These are phyloP conservation scores for Komagataella ulmi DNA, from an alignment of 805 yeast genomes.

Conservation along the genomic window DNA sequence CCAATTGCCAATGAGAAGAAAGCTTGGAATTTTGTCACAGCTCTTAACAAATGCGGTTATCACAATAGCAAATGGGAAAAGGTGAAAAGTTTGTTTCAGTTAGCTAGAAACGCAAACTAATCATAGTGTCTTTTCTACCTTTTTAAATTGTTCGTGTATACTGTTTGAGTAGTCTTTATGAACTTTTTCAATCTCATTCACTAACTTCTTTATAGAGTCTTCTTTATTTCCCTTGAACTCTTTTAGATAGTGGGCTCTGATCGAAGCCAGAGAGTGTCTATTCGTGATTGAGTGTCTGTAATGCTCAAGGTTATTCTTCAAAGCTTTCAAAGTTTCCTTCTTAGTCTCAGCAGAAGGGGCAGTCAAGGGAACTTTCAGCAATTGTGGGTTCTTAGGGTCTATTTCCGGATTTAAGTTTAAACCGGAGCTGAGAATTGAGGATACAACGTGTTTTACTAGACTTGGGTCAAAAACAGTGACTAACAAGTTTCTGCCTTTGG, in stretches of 20 bases:
- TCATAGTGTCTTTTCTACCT: constrained; percentile 26
- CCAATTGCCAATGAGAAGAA: constrained; percentile 71
- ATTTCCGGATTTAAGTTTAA: constrained; percentile 71
- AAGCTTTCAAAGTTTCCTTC: constrained; percentile 37
- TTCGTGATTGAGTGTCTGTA: constrained; percentile 35
- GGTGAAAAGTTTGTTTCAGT: constrained; percentile 35
- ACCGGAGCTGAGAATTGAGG: constrained; percentile 55
- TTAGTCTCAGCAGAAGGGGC: constrained; percentile 60
- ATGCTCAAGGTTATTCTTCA: constrained; percentile 56
- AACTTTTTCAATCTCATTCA: constrained; percentile 51
- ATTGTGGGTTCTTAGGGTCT: constrained; percentile 60
- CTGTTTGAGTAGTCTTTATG: constrained; percentile 52
- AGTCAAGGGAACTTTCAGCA: constrained; percentile 63
- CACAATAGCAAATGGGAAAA: constrained; percentile 62
- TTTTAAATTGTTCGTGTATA: constrained; percentile 40
- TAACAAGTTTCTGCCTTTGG: constrained; percentile 45
- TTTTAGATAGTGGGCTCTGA: constrained; percentile 47
- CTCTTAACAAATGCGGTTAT: constrained; percentile 77
- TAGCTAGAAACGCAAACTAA: constrained; percentile 32
- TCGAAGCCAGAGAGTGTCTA: constrained; percentile 36
- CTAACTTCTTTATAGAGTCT: constrained; percentile 19
- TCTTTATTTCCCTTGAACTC: constrained; percentile 26
- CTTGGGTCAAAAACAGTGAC: constrained; percentile 86
- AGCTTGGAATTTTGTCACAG: constrained; percentile 83
- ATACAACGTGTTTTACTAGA: constrained; percentile 52